Percentiles rank a stretch among this genome's conserved stretches.
Conservation (phyloP, 2,329 filamentous ascomycete genomes). For the Trichoderma citrinoviride region DNA sequence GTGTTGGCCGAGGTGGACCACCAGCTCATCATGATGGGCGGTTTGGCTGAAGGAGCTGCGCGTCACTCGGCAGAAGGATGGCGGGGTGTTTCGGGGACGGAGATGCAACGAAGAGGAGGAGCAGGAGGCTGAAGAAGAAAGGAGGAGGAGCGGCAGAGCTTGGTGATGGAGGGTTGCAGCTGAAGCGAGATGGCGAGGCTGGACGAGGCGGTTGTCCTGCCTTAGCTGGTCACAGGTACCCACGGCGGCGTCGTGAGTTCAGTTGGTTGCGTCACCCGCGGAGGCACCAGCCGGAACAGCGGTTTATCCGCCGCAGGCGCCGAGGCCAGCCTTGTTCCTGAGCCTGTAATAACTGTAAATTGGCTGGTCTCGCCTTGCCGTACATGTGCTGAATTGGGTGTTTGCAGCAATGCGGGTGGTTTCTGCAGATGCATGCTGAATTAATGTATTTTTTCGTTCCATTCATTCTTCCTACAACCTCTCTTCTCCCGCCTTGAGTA, state of each 20-base stretch:
- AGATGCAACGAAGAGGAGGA: neutral
- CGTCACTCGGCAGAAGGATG: constrained; percentile 9
- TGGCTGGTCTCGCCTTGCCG: neutral
- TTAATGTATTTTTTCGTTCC: neutral
- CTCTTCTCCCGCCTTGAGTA: no score
- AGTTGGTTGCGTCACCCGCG: constrained; percentile 23
- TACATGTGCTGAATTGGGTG: neutral
- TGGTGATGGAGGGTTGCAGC: constrained; percentile 12
- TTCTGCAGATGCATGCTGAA: neutral
- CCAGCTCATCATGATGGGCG: constrained; percentile 72
- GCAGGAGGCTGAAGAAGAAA: no score
- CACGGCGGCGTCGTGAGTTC: constrained; percentile 15
- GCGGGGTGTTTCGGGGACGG: neutral
- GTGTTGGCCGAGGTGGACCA: constrained; percentile 92
- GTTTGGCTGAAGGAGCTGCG: neutral
- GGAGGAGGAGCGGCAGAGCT: neutral
- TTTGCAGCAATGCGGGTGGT: neutral
- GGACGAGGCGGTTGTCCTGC: neutral
- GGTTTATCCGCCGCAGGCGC: constrained; percentile 18
- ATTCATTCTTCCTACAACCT: neutral
- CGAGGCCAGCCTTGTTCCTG: neutral
- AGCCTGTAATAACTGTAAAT: constrained; percentile 18
- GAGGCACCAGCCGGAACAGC: constrained; percentile 17
- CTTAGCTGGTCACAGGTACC: neutral
- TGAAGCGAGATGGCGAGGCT: constrained; percentile 13